phyloP scores from a whole-genome alignment of 257 asterid genomes.

The Penstemon barbatus region DNA sequence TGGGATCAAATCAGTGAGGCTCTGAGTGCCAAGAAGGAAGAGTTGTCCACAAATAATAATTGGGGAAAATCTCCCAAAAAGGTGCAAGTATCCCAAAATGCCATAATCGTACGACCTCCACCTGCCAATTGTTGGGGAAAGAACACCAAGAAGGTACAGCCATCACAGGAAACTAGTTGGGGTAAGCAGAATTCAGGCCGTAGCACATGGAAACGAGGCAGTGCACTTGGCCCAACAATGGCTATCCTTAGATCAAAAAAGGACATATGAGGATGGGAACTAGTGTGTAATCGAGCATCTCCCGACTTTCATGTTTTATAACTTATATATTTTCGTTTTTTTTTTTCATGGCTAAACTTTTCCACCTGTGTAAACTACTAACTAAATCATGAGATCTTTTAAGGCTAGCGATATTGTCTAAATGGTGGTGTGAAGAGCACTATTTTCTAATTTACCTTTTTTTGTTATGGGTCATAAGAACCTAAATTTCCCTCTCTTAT shows the following conservation, averaged over 20 bases:
- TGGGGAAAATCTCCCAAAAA: constrained; percentile 47
- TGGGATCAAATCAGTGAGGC: constrained; percentile 79
- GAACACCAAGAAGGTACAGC: constrained; percentile 44
- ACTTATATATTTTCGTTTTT: no score
- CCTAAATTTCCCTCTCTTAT: no score
- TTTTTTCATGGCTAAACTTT: no score
- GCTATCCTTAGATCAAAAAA: constrained; percentile 64
- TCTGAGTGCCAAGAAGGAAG: constrained; percentile 61
- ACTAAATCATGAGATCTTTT: no score
- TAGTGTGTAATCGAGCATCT: no score
- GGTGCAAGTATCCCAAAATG: constrained; percentile 35
- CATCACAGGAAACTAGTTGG: constrained; percentile 40
- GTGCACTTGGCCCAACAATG: constrained; percentile 75
- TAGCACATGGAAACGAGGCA: constrained; percentile 59
- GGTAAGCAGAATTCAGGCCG: constrained; percentile 41
- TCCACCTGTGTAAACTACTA: no score
- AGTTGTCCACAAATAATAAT: constrained; percentile 42
- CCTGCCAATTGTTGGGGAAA: constrained; percentile 27
- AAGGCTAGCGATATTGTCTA: no score
- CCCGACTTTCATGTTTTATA: no score
- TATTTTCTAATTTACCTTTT: no score
- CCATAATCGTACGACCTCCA: constrained; percentile 47
- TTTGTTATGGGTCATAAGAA: no score
- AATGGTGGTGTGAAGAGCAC: no score
- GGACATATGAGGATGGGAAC: constrained; percentile 31